Percentiles rank a stretch among this genome's conserved stretches.
These are phyloP conservation scores for Colletotrichum chlorophyti DNA, from an alignment of 2,329 filamentous ascomycete species.

Conservation along the genomic window DNA sequence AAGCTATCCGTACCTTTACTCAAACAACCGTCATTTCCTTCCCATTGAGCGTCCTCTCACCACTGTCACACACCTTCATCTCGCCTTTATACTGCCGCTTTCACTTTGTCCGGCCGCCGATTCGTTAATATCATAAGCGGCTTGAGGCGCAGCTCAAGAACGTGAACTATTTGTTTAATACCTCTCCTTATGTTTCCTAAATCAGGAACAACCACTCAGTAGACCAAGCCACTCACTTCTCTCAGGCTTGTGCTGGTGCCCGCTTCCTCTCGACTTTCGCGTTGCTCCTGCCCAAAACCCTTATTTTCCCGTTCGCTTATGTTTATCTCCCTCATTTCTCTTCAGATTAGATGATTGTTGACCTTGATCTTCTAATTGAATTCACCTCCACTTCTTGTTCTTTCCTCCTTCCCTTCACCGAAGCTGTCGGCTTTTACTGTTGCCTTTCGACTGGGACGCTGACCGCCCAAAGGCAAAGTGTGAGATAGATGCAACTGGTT, in stretches of 20 bases:
- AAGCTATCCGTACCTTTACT: too few relatives aligned
- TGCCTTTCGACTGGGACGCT: background rate
- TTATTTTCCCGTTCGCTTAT: too few relatives aligned
- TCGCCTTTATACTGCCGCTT: background rate
- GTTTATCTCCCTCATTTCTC: too few relatives aligned
- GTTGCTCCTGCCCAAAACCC: background rate
- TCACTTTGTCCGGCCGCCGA: background rate
- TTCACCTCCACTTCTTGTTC: background rate
- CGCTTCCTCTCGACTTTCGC: background rate
- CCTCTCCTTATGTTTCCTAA: slow-evolving; percentile 7
- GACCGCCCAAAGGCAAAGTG: background rate
- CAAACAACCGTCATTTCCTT: too few relatives aligned
- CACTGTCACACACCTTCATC: slow-evolving; percentile 1
- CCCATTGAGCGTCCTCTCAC: too few relatives aligned
- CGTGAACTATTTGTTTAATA: slow-evolving; percentile 13
- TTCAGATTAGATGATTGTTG: too few relatives aligned
- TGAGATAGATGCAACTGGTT: slow-evolving; percentile 23
- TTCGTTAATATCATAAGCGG: slow-evolving; percentile 8
- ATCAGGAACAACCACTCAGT: slow-evolving; percentile 9
- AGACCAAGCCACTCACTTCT: slow-evolving; percentile 22
- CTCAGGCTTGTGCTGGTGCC: slow-evolving; percentile 4
- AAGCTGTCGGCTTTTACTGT: background rate
- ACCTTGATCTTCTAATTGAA: too few relatives aligned
- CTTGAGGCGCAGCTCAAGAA: slow-evolving; percentile 20
- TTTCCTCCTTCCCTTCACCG: background rate